Percentiles rank a stretch among this genome's conserved stretches.
Conservation (phyloP, 768 basidiomycete species). For the Cyclocybe cylindracea region DNA sequence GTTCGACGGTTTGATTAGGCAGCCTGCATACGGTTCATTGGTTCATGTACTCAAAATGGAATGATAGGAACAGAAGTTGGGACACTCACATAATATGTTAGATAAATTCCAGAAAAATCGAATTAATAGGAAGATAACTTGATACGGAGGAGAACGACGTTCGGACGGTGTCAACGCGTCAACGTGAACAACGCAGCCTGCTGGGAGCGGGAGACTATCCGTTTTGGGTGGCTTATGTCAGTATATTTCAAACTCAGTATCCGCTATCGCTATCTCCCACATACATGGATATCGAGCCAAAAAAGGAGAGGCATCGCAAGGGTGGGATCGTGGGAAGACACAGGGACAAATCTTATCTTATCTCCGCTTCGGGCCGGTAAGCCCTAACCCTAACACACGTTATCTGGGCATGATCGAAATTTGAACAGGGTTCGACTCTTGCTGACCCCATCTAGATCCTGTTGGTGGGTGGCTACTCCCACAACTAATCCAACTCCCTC, state of each 20-base stretch:
- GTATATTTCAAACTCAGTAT: conserved; percentile 2
- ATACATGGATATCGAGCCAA: no score
- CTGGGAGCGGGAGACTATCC: no score
- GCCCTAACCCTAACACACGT: conserved; percentile 16
- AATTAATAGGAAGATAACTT: no score
- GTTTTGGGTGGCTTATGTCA: background rate
- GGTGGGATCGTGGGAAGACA: background rate
- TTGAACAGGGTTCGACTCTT: conserved; percentile 1
- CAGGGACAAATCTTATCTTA: background rate
- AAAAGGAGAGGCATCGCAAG: background rate
- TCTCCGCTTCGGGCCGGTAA: background rate
- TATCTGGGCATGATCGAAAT: conserved; percentile 4
- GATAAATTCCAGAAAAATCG: conserved; percentile 1
- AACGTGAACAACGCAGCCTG: no score
- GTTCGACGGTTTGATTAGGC: no score
- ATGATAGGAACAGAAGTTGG: no score
- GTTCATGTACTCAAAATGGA: no score
- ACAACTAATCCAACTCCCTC: background rate
- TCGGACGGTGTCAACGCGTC: no score
- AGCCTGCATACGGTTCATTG: no score
- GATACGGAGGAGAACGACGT: no score
- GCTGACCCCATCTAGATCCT: conserved; percentile 15
- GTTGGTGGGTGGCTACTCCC: background rate
- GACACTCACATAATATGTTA: no score
- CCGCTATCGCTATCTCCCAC: conserved; percentile 3